Conservation (phyloP, 257 asterid genomes). For the Capsicum chinense region DNA sequence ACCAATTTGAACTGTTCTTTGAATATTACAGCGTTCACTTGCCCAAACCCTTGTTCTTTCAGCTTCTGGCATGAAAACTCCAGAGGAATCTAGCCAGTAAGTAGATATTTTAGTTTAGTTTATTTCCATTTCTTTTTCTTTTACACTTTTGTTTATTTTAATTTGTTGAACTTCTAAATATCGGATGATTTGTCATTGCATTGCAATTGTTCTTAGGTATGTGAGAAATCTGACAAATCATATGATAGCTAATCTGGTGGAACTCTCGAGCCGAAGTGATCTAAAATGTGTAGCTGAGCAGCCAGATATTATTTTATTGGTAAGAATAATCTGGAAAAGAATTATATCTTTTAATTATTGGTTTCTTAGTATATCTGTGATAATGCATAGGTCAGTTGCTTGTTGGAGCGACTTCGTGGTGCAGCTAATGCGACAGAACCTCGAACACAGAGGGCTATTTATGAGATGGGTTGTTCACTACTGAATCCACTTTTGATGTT, state of each 20-base stretch:
- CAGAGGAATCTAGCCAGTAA: slow-evolving; percentile 71
- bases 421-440: slow-evolving; percentile 95
- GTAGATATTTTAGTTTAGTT: slow-evolving; percentile 38
- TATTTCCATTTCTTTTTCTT: background rate
- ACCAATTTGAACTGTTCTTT: slow-evolving; percentile 7
- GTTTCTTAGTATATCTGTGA: slow-evolving; percentile 30
- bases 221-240: slow-evolving; percentile 70
- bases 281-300: slow-evolving; percentile 77
- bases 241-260: slow-evolving; percentile 71
- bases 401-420: slow-evolving; percentile 97
- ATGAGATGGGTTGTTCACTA: slow-evolving; percentile 79
- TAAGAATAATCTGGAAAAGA: slow-evolving; percentile 38
- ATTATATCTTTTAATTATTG: background rate
- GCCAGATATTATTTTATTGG: slow-evolving; percentile 85
- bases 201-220: slow-evolving; percentile 54
- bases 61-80: slow-evolving; percentile 68
- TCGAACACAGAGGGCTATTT: slow-evolving; percentile 81
- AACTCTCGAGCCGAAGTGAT: slow-evolving; percentile 71
- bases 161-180: slow-evolving; percentile 35
- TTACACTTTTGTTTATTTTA: background rate
- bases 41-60: slow-evolving; percentile 86
- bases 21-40: slow-evolving; percentile 78
- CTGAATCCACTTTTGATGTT: slow-evolving; percentile 73
- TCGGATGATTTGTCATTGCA: slow-evolving; percentile 29
- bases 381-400: slow-evolving; percentile 75